phyloP scores from a whole-genome alignment of 768 basidiomycete genomes.

The Naganishia randhawae region DNA sequence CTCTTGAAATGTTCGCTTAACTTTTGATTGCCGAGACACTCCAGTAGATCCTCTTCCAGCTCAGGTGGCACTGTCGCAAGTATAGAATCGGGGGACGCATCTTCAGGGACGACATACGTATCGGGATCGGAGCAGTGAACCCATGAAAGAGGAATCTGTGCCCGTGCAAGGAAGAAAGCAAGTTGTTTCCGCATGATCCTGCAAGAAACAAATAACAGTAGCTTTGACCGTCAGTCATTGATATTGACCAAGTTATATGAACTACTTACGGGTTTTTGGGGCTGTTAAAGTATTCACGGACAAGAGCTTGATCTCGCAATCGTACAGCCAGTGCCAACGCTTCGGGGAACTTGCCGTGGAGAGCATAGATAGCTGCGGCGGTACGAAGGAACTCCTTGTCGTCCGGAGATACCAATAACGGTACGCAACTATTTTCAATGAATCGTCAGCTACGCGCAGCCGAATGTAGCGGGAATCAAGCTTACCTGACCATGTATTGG shows the following conservation, averaged over 20 bases:
- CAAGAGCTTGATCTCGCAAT: conserved; percentile 71
- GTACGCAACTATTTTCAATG: conserved; percentile 64
- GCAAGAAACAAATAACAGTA: not conserved
- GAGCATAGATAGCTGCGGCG: conserved; percentile 81
- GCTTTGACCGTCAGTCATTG: conserved; percentile 7
- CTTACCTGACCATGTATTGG: conserved; percentile 89
- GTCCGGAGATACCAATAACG: conserved; percentile 85
- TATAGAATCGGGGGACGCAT: conserved; percentile 8
- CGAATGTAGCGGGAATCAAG: conserved; percentile 23
- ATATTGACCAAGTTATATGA: not conserved
- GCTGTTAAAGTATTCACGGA: conserved; percentile 81
- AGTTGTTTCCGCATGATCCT: conserved; percentile 92
- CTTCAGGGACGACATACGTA: conserved; percentile 25
- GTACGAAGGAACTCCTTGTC: conserved; percentile 83
- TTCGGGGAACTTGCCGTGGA: conserved; percentile 83
- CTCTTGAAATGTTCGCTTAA: conserved; percentile 79
- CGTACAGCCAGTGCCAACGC: conserved; percentile 81
- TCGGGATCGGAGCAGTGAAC: conserved; percentile 54
- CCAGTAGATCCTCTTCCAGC: conserved; percentile 73
- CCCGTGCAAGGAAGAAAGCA: conserved; percentile 85
- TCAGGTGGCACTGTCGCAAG: conserved; percentile 56
- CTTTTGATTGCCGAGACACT: conserved; percentile 79
- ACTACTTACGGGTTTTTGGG: conserved; percentile 76
- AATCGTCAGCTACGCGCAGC: not conserved
- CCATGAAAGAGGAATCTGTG: conserved; percentile 88